Evolutionary conservation across 1,284 basidiomycete genomes (phyloP).

Genomic region (Takashimella koratensis): DNA sequence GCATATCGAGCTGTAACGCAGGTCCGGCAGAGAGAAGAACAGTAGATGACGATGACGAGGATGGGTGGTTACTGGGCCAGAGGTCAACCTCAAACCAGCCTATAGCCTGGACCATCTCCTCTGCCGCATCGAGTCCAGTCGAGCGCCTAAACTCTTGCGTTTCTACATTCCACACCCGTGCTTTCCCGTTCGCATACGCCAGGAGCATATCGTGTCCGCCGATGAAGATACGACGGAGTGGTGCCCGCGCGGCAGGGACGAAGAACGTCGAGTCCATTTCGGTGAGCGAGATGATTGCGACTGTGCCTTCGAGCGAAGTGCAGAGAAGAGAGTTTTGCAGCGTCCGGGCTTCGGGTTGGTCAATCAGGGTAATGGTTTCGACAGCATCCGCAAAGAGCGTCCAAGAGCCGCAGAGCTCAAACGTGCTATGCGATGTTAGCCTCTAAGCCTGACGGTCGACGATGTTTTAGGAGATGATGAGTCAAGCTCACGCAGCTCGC

Average conservation of each 20-base stretch:
- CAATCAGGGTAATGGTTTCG: slow-evolving; percentile 19
- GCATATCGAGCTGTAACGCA: slow-evolving; percentile 24
- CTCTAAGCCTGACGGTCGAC: no score
- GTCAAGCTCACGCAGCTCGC: slow-evolving; percentile 28
- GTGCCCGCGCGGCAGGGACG: slow-evolving; percentile 69
- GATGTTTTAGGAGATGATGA: not conserved
- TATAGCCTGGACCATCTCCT: slow-evolving; percentile 65
- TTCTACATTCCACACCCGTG: slow-evolving; percentile 83
- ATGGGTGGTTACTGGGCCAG: not conserved
- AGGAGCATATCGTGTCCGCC: slow-evolving; percentile 70
- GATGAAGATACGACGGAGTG: slow-evolving; percentile 63
- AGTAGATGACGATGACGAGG: not conserved
- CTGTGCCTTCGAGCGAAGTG: slow-evolving; percentile 72
- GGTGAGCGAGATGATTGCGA: slow-evolving; percentile 72
- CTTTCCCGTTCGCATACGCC: slow-evolving; percentile 70
- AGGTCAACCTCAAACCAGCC: slow-evolving; percentile 64
- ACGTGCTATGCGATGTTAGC: slow-evolving; percentile 22
- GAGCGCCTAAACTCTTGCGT: slow-evolving; percentile 81
- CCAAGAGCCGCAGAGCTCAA: slow-evolving; percentile 30
- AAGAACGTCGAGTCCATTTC: slow-evolving; percentile 70
- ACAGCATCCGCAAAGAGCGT: slow-evolving; percentile 53
- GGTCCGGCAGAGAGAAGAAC: slow-evolving; percentile 12
- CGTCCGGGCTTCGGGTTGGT: slow-evolving; percentile 51
- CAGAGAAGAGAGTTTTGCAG: slow-evolving; percentile 70
- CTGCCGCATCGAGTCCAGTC: slow-evolving; percentile 69